Conservation (phyloP, 164 flowering plant genomes). For the Liriodendron chinense region DNA sequence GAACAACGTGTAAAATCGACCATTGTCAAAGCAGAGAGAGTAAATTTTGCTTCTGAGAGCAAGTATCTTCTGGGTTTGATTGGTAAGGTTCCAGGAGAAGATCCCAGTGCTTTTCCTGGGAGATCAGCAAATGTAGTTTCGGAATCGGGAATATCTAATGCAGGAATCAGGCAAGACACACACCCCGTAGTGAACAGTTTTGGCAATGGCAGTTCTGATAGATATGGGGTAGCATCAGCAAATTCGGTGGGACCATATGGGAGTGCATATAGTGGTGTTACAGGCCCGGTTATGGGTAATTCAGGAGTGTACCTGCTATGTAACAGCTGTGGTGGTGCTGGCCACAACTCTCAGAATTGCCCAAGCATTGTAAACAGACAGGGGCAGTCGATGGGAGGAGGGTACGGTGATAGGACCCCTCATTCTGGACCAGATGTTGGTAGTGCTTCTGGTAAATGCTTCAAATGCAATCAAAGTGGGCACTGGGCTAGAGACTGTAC, state of each 20-base stretch:
- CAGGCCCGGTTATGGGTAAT: not conserved
- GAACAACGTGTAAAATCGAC: conserved; percentile 90
- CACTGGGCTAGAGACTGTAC: conserved; percentile 87
- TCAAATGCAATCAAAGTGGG: conserved; percentile 70
- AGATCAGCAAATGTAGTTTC: conserved; percentile 22
- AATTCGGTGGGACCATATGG: conserved; percentile 51
- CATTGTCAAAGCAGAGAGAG: conserved; percentile 69
- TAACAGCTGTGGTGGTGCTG: conserved; percentile 59
- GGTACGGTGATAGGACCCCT: conserved; percentile 20
- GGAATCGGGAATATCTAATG: conserved; percentile 25
- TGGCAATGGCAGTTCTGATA: conserved; percentile 21
- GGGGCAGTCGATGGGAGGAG: conserved; percentile 42
- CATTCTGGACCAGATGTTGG: conserved; percentile 27
- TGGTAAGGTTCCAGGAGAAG: conserved; percentile 43
- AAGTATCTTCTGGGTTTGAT: conserved; percentile 56
- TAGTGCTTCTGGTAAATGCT: conserved; percentile 47
- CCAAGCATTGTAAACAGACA: conserved; percentile 51
- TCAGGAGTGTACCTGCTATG: conserved; percentile 29
- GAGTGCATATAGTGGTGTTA: conserved; percentile 40
- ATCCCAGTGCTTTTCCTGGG: conserved; percentile 19
- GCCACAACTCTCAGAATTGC: conserved; percentile 67
- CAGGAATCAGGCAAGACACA: conserved; percentile 25
- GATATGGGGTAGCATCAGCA: conserved; percentile 20
- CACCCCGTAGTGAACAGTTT: conserved; percentile 23
- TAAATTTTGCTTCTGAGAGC: conserved; percentile 56